phyloP scores from a whole-genome alignment of 2,329 filamentous ascomycete genomes.

The Thyridium curvatum region DNA sequence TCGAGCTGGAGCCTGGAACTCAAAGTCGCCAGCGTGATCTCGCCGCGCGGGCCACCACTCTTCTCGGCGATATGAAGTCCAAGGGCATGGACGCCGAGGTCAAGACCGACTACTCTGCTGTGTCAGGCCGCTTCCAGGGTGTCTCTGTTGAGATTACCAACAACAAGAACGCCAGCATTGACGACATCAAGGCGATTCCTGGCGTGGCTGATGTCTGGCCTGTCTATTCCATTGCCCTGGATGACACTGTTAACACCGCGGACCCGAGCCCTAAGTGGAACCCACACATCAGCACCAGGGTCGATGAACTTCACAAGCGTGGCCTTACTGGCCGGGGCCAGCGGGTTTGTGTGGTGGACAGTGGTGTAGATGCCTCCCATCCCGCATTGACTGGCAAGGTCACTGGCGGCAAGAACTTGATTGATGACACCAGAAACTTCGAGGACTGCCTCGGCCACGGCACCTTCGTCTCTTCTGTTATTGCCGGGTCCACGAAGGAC shows the following conservation, averaged over 20 bases:
- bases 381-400: slow-evolving; percentile 45
- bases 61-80: slow-evolving; percentile 5
- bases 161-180: slow-evolving; percentile 2
- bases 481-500: slow-evolving; percentile 21
- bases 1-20: slow-evolving; percentile 3
- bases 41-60: slow-evolving; percentile 4
- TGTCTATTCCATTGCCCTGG: slow-evolving; percentile 10
- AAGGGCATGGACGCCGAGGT: slow-evolving; percentile 6
- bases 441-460: slow-evolving; percentile 34
- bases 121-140: slow-evolving; percentile 7
- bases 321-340: slow-evolving; percentile 39
- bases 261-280: too few species aligned
- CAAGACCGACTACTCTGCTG: slow-evolving; percentile 5
- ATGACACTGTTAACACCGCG: slow-evolving; percentile 5
- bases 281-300: slow-evolving; percentile 24
- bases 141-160: slow-evolving; percentile 6
- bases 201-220: slow-evolving; percentile 6
- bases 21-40: not conserved
- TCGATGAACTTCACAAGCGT: slow-evolving; percentile 31
- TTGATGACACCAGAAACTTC: slow-evolving; percentile 36
- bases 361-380: slow-evolving; percentile 39
- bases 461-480: slow-evolving; percentile 38
- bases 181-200: slow-evolving; percentile 7
- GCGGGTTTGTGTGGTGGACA: slow-evolving; percentile 34
- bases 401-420: slow-evolving; percentile 38